A percentile compares a stretch with the other conserved stretches of the same genome.
These are phyloP conservation scores for Amylostereum chailletii DNA, from an alignment of 1,284 basidiomycete species.

Conservation along the genomic window DNA sequence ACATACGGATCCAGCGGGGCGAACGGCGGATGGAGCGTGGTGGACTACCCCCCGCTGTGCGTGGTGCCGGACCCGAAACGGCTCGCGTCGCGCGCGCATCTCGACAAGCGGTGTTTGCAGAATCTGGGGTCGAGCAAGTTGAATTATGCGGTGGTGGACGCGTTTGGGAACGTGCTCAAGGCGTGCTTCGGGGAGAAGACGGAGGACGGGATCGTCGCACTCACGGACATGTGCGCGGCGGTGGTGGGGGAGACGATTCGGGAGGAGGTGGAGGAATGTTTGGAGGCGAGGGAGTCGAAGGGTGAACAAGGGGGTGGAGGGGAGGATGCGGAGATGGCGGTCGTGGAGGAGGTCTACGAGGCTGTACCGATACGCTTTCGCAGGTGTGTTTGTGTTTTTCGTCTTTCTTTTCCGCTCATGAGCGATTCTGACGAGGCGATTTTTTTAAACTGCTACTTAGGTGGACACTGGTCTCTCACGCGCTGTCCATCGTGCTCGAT, in stretches of 20 bases:
- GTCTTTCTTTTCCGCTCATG: not conserved
- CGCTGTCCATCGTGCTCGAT: constrained; percentile 35
- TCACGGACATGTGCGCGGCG: constrained; percentile 40
- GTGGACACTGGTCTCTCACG: constrained; percentile 40
- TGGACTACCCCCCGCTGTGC: constrained; percentile 26
- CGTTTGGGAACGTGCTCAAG: constrained; percentile 40
- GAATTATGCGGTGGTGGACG: constrained; percentile 42
- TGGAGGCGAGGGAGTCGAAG: constrained; percentile 17
- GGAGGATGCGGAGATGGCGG: constrained; percentile 23
- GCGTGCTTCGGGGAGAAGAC: constrained; percentile 16
- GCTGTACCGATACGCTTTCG: constrained; percentile 38
- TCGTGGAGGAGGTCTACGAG: constrained; percentile 37
- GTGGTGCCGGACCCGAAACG: constrained; percentile 29
- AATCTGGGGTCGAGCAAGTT: constrained; percentile 35
- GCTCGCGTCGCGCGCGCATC: constrained; percentile 23
- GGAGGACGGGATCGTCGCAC: constrained; percentile 7
- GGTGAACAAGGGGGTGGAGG: constrained; percentile 15
- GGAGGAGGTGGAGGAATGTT: constrained; percentile 15
- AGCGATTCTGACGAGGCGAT: not conserved
- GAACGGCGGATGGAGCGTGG: constrained; percentile 6
- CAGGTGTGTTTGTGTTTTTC: constrained; percentile 25
- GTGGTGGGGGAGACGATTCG: constrained; percentile 39
- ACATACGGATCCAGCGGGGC: constrained; percentile 15
- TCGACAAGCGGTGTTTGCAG: constrained; percentile 26
- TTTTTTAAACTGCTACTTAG: constrained; percentile 19